Base-by-base conservation (phyloP, 1,139 yeast species). In the Yamadazyma sp. region DNA sequence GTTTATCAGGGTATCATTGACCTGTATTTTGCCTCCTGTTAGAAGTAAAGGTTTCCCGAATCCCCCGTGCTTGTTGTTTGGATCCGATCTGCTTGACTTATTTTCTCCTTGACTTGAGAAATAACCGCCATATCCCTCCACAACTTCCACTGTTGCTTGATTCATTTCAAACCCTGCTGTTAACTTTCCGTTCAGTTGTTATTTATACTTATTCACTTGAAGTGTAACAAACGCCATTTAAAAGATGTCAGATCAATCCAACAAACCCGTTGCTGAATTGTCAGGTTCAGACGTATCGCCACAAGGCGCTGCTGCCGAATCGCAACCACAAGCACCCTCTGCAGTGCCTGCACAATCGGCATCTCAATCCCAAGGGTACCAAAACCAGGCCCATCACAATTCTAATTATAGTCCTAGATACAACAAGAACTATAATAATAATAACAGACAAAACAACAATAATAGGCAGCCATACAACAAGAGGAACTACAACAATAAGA, bases 401-500 rank as follows among this genome's bases (percentile, higher is more conserved):
- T 10, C 31, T n/a, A 29, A 29, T 29, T 29, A 31, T 15, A 29
- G 29, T 22, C 36, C 25, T 3, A 27, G 36, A 21, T 35, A 29
- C 14, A 39, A 39, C 13, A 35, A 39, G 23, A 28, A 33, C 17
- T 33, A 39, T 17, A 29, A 39, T 9, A 7, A 23, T 12, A 25
- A 25, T 12, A 35, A 35, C 28, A 39, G 42, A 26, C 38, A 32
- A 20, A 26, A 35, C 21, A 26, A 35, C 21, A 39, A 33, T 15
- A 33, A 31, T 13, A 32, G 34, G 15, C 35, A 33, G 14, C 44
- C 41, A 10, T 37, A 35, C 16, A 37, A 33, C 16, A 40, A 35
- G 27, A 35, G 27, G 14, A 37, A 34, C 29, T 37, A 39, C 28
- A 28, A 39, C 16, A 38, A 31, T 21, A 39, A 39, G 26, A 28